These are phyloP conservation scores for Teratosphaeria epicoccoides DNA, from an alignment of 2,329 filamentous ascomycete genomes.

Conservation along the genomic window DNA sequence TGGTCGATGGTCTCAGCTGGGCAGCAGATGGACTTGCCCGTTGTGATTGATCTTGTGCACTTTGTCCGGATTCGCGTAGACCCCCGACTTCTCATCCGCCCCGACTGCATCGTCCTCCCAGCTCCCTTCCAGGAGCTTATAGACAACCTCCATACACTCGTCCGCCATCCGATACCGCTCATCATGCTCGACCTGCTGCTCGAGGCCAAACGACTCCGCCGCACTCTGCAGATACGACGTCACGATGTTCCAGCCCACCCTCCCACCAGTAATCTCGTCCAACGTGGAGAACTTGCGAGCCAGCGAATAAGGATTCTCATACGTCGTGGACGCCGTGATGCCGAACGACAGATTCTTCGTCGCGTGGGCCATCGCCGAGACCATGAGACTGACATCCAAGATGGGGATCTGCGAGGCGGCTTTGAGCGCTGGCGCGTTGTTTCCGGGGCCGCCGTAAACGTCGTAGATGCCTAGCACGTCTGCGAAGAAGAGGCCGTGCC, in stretches of 20 bases:
- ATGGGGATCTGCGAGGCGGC: slow-evolving; percentile 59
- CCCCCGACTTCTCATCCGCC: slow-evolving; percentile 44
- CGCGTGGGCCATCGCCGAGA: slow-evolving; percentile 42
- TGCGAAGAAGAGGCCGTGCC: slow-evolving; percentile 43
- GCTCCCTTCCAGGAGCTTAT: slow-evolving; percentile 48
- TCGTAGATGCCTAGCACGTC: slow-evolving; percentile 40
- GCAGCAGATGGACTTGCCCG: slow-evolving; percentile 42
- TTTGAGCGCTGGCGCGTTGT: slow-evolving; percentile 38
- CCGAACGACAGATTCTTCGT: slow-evolving; percentile 54
- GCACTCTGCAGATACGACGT: slow-evolving; percentile 53
- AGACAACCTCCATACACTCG: slow-evolving; percentile 49
- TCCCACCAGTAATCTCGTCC: slow-evolving; percentile 51
- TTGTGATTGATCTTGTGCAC: slow-evolving; percentile 51
- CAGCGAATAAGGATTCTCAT: slow-evolving; percentile 51
- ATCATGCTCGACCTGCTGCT: slow-evolving; percentile 40
- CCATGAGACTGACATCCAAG: slow-evolving; percentile 39
- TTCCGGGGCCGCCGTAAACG: slow-evolving; percentile 30
- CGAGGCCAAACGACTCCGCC: slow-evolving; percentile 50
- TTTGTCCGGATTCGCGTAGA: slow-evolving; percentile 48
- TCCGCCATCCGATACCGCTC: slow-evolving; percentile 51
- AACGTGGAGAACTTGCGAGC: slow-evolving; percentile 53
- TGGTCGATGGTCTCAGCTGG: slow-evolving; percentile 33
- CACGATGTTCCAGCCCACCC: slow-evolving; percentile 58
- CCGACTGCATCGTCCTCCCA: slow-evolving; percentile 47
- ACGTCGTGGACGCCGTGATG: slow-evolving; percentile 53